Conservation (phyloP, 306 rosid species). For the Vigna trinervia region DNA sequence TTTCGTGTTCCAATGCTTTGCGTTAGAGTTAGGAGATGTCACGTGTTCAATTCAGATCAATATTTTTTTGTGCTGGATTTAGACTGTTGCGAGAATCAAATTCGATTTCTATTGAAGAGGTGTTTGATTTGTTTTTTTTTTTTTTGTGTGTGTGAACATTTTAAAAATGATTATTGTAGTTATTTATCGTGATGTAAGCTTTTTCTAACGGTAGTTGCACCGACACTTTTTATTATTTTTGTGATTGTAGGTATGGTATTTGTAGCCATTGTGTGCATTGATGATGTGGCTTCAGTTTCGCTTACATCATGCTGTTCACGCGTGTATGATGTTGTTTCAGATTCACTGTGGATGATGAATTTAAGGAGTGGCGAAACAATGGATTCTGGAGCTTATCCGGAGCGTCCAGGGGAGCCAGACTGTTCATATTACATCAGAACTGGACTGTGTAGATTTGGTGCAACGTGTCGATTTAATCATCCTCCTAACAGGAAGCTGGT, state of each 20-base stretch:
- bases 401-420: conserved; percentile 86
- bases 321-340: conserved; percentile 56
- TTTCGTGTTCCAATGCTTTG: conserved; percentile 12
- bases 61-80: neutral
- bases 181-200: neutral
- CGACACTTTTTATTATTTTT: neutral
- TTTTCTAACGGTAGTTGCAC: conserved; percentile 1
- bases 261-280: neutral
- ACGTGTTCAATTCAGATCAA: conserved; percentile 13
- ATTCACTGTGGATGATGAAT: conserved; percentile 80
- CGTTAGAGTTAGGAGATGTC: neutral
- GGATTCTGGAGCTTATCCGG: conserved; percentile 85
- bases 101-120: neutral
- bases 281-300: conserved; percentile 15
- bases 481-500: conserved; percentile 94
- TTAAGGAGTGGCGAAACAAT: conserved; percentile 74
- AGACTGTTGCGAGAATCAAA: neutral
- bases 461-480: conserved; percentile 89
- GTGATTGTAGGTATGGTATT: neutral
- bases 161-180: neutral
- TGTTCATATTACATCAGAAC: conserved; percentile 95
- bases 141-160: neutral
- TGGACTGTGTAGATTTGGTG: conserved; percentile 92
- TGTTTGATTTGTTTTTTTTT: too few relatives aligned
- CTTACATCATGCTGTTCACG: conserved; percentile 22